These are phyloP conservation scores for Elsinoe ampelina DNA, from an alignment of 2,329 filamentous ascomycete genomes.

Conservation along the genomic window DNA sequence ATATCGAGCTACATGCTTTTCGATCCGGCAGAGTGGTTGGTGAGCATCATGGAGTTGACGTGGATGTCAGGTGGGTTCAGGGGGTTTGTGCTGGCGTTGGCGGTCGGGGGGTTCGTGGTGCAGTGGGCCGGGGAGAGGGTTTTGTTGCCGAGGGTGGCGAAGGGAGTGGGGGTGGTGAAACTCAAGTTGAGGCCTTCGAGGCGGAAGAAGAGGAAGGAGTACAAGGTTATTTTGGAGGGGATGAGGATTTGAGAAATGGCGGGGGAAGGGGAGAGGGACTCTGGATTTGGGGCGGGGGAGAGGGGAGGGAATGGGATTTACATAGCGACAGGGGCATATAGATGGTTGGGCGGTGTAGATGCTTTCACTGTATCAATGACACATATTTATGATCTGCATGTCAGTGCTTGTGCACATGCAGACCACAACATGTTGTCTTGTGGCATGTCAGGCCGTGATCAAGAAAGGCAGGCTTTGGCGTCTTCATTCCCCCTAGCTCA, in stretches of 20 bases:
- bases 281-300: background rate
- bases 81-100: conserved; percentile 60
- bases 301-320: background rate
- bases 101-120: conserved; percentile 55
- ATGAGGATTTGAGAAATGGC: conserved; percentile 28
- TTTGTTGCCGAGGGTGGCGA: conserved; percentile 60
- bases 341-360: background rate
- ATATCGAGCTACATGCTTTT: conserved; percentile 74
- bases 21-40: conserved; percentile 59
- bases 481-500: too few species aligned
- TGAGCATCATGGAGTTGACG: conserved; percentile 75
- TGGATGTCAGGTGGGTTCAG: conserved; percentile 64
- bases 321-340: conserved; percentile 4
- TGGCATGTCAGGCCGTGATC: too few species aligned
- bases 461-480: too few species aligned
- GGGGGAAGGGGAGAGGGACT: too few species aligned
- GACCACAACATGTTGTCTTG: too few species aligned
- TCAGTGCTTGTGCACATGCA: too few species aligned
- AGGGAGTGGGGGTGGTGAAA: conserved; percentile 54
- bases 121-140: conserved; percentile 65
- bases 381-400: too few species aligned
- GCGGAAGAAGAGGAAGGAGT: conserved; percentile 73
- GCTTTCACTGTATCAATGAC: background rate
- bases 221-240: conserved; percentile 69
- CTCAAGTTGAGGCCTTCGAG: conserved; percentile 46